phyloP scores from a whole-genome alignment of 805 yeast genomes.

The Myxozyma nipponensis region DNA sequence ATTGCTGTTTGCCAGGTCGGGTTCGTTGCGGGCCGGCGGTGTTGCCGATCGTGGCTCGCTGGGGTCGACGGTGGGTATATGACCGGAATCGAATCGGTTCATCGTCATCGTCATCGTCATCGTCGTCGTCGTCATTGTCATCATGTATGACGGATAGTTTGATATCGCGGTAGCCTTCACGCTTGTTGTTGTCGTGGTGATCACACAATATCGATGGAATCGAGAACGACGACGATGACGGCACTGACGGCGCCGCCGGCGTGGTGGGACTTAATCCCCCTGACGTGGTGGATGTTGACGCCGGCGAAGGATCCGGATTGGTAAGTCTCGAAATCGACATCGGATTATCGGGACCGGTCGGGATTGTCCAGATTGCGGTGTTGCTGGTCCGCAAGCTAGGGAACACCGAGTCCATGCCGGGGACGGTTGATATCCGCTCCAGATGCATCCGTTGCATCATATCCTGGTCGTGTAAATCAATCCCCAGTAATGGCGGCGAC shows the following conservation, averaged over 20 bases:
- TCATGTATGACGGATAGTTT: too few relatives aligned
- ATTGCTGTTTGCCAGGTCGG: conserved; percentile 56
- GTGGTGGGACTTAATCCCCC: not conserved
- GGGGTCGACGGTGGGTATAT: not conserved
- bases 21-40: not conserved
- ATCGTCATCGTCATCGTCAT: not conserved
- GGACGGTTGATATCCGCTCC: conserved; percentile 6
- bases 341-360: conserved; percentile 22
- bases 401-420: conserved; percentile 10
- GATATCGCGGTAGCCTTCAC: too few relatives aligned
- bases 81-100: not conserved
- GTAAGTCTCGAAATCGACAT: conserved; percentile 33
- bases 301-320: conserved; percentile 23
- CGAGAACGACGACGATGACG: not conserved
- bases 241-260: not conserved
- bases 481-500: conserved; percentile 12
- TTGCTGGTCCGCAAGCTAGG: conserved; percentile 5
- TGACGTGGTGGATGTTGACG: conserved; percentile 24
- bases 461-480: not conserved
- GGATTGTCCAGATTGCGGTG: not conserved
- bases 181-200: not conserved
- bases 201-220: not conserved
- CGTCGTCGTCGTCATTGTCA: not conserved
- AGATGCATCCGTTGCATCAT: not conserved
- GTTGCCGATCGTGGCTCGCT: not conserved